These are phyloP conservation scores for Cyclotella distinguenda DNA, from an alignment of 108 stramenopile species.

Conservation along the genomic window DNA sequence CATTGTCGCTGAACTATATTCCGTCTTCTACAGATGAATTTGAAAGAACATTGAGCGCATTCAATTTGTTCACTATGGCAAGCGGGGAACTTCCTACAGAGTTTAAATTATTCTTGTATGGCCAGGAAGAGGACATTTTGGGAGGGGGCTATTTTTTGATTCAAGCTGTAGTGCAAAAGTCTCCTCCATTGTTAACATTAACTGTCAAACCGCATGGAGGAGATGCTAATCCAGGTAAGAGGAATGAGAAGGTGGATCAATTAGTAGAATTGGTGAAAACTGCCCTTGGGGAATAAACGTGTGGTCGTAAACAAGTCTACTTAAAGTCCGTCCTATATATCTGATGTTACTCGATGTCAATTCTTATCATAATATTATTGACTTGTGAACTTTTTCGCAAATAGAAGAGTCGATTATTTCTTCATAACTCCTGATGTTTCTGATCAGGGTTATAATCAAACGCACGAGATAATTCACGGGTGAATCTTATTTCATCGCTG, in stretches of 20 bases:
- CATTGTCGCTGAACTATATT: constrained; percentile 45
- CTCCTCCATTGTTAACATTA: constrained; percentile 46
- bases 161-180: constrained; percentile 67
- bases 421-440: background rate
- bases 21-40: constrained; percentile 63
- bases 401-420: too few relatives aligned
- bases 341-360: too few relatives aligned
- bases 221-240: constrained; percentile 25
- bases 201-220: constrained; percentile 63
- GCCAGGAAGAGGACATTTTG: constrained; percentile 51
- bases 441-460: background rate
- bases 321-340: too few relatives aligned
- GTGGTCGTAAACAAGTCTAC: too few relatives aligned
- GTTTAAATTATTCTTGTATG: constrained; percentile 91
- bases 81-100: constrained; percentile 86
- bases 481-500: background rate
- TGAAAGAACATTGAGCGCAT: constrained; percentile 55
- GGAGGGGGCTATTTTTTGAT: constrained; percentile 63
- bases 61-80: constrained; percentile 82
- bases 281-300: constrained; percentile 26
- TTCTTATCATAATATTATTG: too few relatives aligned
- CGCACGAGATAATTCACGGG: background rate
- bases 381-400: too few relatives aligned
- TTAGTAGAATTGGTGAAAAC: constrained; percentile 40
- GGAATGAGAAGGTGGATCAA: constrained; percentile 42